Conservation (phyloP, 495 filamentous ascomycete genomes). For the Aspergillus sclerotiicarbonarius region DNA sequence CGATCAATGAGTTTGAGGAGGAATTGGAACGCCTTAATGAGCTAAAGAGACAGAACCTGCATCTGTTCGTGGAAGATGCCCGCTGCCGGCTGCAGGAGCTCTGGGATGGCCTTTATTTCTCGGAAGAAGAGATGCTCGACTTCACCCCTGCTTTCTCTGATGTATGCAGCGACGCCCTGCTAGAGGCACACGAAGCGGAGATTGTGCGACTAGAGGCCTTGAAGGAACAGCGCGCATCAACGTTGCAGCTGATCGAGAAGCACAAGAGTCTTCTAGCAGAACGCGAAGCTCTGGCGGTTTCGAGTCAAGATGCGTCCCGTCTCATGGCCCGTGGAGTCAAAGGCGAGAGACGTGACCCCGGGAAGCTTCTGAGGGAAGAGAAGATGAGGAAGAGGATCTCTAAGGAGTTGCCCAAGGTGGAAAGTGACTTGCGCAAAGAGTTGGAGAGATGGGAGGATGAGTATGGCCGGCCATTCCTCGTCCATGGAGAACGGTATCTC, state of each 20-base stretch:
- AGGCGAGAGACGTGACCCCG: slow-evolving; percentile 88
- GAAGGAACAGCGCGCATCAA: slow-evolving; percentile 83
- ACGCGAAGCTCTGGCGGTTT: slow-evolving; percentile 78
- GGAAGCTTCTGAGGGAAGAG: slow-evolving; percentile 91
- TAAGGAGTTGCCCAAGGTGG: slow-evolving; percentile 92
- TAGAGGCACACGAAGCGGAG: slow-evolving; percentile 86
- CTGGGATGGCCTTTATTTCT: slow-evolving; percentile 91
- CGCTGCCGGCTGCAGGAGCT: slow-evolving; percentile 86
- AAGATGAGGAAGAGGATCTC: slow-evolving; percentile 97
- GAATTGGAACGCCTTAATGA: slow-evolving; percentile 84
- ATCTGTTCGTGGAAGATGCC: slow-evolving; percentile 93
- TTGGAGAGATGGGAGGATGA: slow-evolving; percentile 92
- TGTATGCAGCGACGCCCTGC: slow-evolving; percentile 78
- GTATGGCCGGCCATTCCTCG: slow-evolving; percentile 86
- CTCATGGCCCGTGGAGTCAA: slow-evolving; percentile 85
- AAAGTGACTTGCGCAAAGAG: slow-evolving; percentile 72
- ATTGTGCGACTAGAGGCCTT: slow-evolving; percentile 77
- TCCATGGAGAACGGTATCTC: slow-evolving; percentile 86
- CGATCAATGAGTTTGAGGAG: slow-evolving; percentile 92
- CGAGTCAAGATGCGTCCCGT: slow-evolving; percentile 90
- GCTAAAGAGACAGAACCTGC: slow-evolving; percentile 89
- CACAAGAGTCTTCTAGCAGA: slow-evolving; percentile 84
- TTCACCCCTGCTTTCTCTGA: slow-evolving; percentile 92
- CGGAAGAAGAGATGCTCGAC: slow-evolving; percentile 96
- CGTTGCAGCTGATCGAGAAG: slow-evolving; percentile 75